These are phyloP conservation scores for Suillus fuscotomentosus DNA, from an alignment of 768 basidiomycete species.

Conservation along the genomic window DNA sequence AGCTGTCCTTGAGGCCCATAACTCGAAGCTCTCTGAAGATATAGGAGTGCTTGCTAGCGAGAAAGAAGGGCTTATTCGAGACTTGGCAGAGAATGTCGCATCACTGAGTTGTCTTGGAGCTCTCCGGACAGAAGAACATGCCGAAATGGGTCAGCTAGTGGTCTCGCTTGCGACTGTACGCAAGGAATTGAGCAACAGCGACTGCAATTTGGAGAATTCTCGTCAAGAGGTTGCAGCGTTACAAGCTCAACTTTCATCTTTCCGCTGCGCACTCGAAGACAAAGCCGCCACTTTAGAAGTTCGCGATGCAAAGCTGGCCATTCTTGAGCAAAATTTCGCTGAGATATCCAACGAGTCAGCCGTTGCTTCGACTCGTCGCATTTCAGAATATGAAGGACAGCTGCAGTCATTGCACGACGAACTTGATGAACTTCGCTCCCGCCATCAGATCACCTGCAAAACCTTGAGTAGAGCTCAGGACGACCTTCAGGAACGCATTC, in stretches of 20 bases:
- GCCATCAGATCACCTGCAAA: slow-evolving; percentile 2
- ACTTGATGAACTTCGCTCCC: slow-evolving; percentile 2
- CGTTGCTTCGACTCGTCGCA: not conserved
- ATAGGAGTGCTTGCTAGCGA: slow-evolving; percentile 13
- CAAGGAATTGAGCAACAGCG: slow-evolving; percentile 15
- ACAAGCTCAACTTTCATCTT: slow-evolving; percentile 16
- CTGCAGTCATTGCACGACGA: slow-evolving; percentile 8
- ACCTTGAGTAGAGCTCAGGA: slow-evolving; percentile 4
- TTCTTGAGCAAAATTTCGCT: slow-evolving; percentile 12
- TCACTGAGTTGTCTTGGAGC: slow-evolving; percentile 13
- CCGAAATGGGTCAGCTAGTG: slow-evolving; percentile 17
- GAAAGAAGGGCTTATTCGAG: not conserved
- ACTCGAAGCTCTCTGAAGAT: slow-evolving; percentile 14
- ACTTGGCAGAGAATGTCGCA: not conserved
- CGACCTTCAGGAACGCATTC: slow-evolving; percentile 6
- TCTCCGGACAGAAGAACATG: slow-evolving; percentile 7
- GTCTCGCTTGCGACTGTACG: slow-evolving; percentile 24
- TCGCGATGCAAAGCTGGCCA: slow-evolving; percentile 10
- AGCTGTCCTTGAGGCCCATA: slow-evolving; percentile 15
- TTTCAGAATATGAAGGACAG: slow-evolving; percentile 2
- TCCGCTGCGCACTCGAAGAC: slow-evolving; percentile 18
- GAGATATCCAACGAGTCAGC: slow-evolving; percentile 6
- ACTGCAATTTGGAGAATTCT: slow-evolving; percentile 13
- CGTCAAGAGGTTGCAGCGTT: slow-evolving; percentile 10
- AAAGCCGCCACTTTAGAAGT: slow-evolving; percentile 1